These are phyloP conservation scores for Plantago major DNA, from an alignment of 257 asterid species.

Conservation along the genomic window DNA sequence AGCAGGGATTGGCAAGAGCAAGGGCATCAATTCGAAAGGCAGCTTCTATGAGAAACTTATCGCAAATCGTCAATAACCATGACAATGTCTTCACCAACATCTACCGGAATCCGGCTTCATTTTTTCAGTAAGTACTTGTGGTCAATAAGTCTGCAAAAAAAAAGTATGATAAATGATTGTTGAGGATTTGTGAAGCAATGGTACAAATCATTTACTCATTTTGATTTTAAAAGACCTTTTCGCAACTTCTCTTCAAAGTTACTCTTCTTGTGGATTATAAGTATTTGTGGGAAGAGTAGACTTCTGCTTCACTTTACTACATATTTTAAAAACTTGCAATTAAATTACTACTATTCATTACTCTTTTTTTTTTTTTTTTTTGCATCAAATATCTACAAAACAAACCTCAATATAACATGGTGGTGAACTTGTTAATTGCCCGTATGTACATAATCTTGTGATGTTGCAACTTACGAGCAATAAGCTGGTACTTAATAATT, in stretches of 20 bases:
- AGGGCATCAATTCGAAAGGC: constrained; percentile 5
- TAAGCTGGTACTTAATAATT: too few species aligned
- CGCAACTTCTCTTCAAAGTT: background rate
- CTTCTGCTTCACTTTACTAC: background rate
- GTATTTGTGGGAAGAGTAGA: too few species aligned
- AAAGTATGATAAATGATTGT: background rate
- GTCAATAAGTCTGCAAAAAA: background rate
- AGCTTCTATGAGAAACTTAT: background rate
- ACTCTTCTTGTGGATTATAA: background rate
- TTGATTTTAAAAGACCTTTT: background rate
- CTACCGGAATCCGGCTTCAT: background rate
- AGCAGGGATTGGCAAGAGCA: constrained; percentile 3
- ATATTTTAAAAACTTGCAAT: background rate
- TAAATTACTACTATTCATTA: background rate
- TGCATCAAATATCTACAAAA: too few species aligned
- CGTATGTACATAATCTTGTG: background rate
- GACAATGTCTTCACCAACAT: background rate
- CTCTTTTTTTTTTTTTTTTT: background rate
- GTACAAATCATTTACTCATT: background rate
- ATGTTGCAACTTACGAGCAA: too few species aligned
- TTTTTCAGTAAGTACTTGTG: background rate
- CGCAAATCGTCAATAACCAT: background rate
- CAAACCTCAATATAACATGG: too few species aligned
- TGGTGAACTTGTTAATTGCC: too few species aligned
- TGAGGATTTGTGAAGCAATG: background rate